A percentile compares a stretch with the other conserved stretches of the same genome.
Evolutionary conservation across 805 yeast species (phyloP).

Genomic region (Kazachstania bromeliacearum): DNA sequence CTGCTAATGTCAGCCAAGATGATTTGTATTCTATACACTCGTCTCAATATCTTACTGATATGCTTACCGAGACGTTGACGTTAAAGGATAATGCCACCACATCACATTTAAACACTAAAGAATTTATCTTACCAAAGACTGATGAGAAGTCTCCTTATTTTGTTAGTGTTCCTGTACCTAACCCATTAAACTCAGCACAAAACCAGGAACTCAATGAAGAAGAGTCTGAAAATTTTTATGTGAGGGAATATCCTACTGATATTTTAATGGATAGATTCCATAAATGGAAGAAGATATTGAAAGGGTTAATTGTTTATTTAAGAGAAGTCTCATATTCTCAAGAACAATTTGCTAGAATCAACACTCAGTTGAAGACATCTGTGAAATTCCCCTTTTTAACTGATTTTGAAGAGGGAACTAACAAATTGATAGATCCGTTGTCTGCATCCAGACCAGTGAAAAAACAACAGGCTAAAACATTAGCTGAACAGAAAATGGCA

Average conservation of each 20-base stretch:
- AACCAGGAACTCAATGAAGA: conserved; percentile 11
- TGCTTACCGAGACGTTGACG: conserved; percentile 12
- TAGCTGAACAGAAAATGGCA: conserved; percentile 16
- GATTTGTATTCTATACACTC: conserved; percentile 18
- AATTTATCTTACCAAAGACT: conserved; percentile 18
- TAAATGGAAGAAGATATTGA: conserved; percentile 72
- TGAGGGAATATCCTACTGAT: conserved; percentile 58
- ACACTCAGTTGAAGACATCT: conserved; percentile 64
- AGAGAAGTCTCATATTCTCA: conserved; percentile 69
- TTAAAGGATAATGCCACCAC: conserved; percentile 3
- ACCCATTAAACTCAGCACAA: conserved; percentile 12
- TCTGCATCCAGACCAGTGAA: conserved; percentile 36
- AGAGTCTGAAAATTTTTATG: conserved; percentile 15
- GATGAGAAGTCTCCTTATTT: conserved; percentile 27
- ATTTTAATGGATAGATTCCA: conserved; percentile 67
- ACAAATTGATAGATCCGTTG: conserved; percentile 39
- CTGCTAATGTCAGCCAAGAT: conserved; percentile 1
- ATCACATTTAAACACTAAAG: background rate
- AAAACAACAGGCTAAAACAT: conserved; percentile 20
- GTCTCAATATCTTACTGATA: conserved; percentile 19
- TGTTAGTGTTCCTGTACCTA: conserved; percentile 29
- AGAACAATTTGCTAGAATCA: conserved; percentile 62
- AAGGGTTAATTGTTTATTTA: conserved; percentile 59
- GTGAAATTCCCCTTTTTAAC: conserved; percentile 36
- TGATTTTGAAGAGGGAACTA: conserved; percentile 26